Base-by-base conservation (phyloP, 306 rosid species). In the Corylus avellana region DNA sequence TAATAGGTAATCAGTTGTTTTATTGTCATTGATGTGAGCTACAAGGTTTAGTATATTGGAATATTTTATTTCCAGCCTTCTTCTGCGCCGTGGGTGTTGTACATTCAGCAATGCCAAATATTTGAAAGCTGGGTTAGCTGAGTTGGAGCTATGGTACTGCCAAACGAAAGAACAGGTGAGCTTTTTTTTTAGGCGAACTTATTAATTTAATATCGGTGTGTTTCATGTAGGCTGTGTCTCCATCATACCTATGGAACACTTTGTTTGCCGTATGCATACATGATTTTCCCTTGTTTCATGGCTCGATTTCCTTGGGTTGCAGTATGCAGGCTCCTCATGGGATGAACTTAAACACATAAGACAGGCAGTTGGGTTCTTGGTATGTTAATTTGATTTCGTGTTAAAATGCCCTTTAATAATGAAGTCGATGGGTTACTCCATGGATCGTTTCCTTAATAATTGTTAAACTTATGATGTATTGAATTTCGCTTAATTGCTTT, bases 341-440 rank as follows among this genome's bases (percentile, higher is more conserved):
- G 99, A 96, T 87, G 99, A 96, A 84, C 98, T 96, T 70, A 96
- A 90, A 84, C 99, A 96, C 90, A 96, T 96, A 70, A 91, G 99
- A 84, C 99, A 96, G 85, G 94, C 98, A 7, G 99, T 96, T 78
- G 99, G 99, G 20, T 96, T 96, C 89, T 88, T 96, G 98, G 99
- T 93, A 88, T 51, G 91, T 76, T 53, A 76, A 27, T 77, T 49
- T 55, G 29, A 25, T 75, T 81, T 86, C 48, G 22, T 83, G 72
- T 75, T 53, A 58, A 50, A 22, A 47, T 57, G 11, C 57, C 54
- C 44, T 80, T 29, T 50, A 8, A 46, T 8, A 39, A 58, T 68
- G 9, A 56, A 12, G 47, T 55, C 67, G 54, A 61, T 59, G 51
- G 72, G 56, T 12, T 37, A 7, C 32, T 68, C 25, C 54, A 29